Evolutionary conservation across 306 rosid genomes (phyloP).

Genomic region (Rosa multiflora): DNA sequence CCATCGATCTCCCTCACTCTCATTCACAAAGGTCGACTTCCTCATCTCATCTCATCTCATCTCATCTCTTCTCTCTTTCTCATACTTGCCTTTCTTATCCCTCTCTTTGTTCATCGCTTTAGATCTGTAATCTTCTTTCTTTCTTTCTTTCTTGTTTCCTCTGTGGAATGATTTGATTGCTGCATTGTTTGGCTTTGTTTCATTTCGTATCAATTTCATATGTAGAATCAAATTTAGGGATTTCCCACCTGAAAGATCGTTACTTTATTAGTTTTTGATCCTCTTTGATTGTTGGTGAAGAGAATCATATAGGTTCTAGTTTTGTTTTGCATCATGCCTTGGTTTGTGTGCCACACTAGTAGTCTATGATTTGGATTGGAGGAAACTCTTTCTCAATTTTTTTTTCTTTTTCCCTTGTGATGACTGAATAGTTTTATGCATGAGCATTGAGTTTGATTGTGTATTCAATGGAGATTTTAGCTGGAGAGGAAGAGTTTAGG

Average conservation of each 20-base stretch:
- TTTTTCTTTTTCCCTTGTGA: too few relatives aligned
- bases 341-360: not conserved
- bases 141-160: not conserved
- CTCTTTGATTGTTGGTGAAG: not conserved
- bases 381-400: too few relatives aligned
- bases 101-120: slow-evolving; percentile 9
- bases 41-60: not conserved
- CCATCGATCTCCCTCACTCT: slow-evolving; percentile 24
- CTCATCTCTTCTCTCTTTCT: not conserved
- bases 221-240: not conserved
- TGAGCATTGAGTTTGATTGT: too few relatives aligned
- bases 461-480: not conserved
- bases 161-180: slow-evolving; percentile 32
- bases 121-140: not conserved
- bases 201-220: not conserved
- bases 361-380: not conserved
- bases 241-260: not conserved
- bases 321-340: not conserved
- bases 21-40: slow-evolving; percentile 46
- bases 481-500: not conserved
- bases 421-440: too few relatives aligned
- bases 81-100: not conserved
- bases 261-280: not conserved
- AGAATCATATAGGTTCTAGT: not conserved
- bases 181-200: slow-evolving; percentile 5